A percentile compares a stretch with the other conserved stretches of the same genome.
Evolutionary conservation across 139 green algal species (phyloP).

Genomic region (Pseudopediastrum boryanum): DNA sequence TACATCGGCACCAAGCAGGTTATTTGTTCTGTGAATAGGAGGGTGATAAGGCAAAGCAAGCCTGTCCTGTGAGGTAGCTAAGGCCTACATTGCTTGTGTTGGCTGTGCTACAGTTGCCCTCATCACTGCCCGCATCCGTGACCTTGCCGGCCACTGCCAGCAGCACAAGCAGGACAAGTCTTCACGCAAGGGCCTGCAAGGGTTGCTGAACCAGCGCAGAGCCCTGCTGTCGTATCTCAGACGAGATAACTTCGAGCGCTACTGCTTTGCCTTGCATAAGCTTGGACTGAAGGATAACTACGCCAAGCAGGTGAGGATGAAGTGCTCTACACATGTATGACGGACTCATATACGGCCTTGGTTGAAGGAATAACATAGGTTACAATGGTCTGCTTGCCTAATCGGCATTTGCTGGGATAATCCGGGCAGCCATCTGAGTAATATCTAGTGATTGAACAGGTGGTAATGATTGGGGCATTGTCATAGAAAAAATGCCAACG

Average conservation of each 20-base stretch:
- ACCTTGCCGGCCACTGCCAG: neutral
- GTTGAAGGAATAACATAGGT: neutral
- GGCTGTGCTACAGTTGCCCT: neutral
- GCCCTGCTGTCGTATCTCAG: conserved; percentile 56
- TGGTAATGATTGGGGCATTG: neutral
- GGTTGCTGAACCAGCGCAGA: conserved; percentile 53
- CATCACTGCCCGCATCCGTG: neutral
- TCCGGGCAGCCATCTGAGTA: too few species aligned
- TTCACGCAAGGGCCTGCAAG: conserved; percentile 46
- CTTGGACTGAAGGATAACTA: conserved; percentile 56
- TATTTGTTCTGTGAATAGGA: neutral
- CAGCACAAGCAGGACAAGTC: neutral
- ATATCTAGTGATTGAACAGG: neutral
- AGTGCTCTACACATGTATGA: neutral
- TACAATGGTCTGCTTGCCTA: neutral
- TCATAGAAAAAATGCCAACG: too few species aligned
- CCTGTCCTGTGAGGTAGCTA: neutral
- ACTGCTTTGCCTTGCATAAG: conserved; percentile 45
- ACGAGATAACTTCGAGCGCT: conserved; percentile 45
- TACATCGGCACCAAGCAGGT: neutral
- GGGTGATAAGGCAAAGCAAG: neutral
- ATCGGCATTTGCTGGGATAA: neutral
- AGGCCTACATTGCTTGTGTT: too few species aligned
- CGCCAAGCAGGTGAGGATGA: conserved; percentile 27
- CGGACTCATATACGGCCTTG: neutral